Percentiles rank a stretch among this genome's conserved stretches.
These are phyloP conservation scores for Penicillium sp. DNA, from an alignment of 2,329 filamentous ascomycete species.

Conservation along the genomic window DNA sequence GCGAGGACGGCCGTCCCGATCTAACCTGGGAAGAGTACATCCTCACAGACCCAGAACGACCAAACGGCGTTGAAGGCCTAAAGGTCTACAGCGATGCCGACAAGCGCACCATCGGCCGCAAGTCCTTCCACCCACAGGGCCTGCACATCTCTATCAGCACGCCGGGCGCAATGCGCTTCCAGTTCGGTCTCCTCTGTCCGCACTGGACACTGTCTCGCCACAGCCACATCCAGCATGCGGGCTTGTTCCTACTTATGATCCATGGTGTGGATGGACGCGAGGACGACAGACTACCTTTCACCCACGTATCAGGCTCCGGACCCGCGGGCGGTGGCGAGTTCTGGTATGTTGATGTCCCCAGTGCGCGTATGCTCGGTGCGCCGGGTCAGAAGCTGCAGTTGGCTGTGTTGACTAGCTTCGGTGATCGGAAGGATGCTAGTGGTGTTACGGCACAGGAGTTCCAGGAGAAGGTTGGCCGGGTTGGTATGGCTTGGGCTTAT, in stretches of 20 bases:
- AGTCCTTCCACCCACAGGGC: conserved; percentile 61
- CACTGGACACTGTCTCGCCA: conserved; percentile 73
- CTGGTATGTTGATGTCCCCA: conserved; percentile 75
- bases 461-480: conserved; percentile 48
- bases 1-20: conserved; percentile 63
- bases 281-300: conserved; percentile 68
- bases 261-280: conserved; percentile 66
- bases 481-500: conserved; percentile 51
- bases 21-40: conserved; percentile 82
- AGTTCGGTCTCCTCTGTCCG: conserved; percentile 74
- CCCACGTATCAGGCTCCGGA: conserved; percentile 45
- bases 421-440: conserved; percentile 51
- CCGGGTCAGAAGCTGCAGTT: conserved; percentile 69
- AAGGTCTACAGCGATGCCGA: conserved; percentile 50
- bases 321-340: conserved; percentile 67
- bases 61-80: conserved; percentile 44
- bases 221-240: conserved; percentile 58
- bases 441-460: conserved; percentile 54
- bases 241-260: conserved; percentile 68
- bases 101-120: conserved; percentile 53
- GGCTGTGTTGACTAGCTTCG: conserved; percentile 59
- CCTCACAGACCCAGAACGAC: conserved; percentile 56
- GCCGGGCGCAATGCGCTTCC: conserved; percentile 66
- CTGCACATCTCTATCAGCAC: conserved; percentile 63
- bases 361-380: conserved; percentile 62